A percentile compares a stretch with the other conserved stretches of the same genome.
Conservation (phyloP, 331 rosid species). For the Saraca asoca region DNA sequence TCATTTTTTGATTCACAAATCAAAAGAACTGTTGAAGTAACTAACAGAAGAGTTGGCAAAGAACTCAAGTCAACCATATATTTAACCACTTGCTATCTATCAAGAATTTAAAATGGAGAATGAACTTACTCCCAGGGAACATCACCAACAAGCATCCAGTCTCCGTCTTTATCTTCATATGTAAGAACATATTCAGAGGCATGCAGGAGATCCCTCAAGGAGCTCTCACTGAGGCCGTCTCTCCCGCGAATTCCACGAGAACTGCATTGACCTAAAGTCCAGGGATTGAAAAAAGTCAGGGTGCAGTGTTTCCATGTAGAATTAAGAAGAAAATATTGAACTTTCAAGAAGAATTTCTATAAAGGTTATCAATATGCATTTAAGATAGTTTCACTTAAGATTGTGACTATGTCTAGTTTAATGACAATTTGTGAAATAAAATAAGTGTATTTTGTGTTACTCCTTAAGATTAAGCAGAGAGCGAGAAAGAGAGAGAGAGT, state of each 20-base stretch:
- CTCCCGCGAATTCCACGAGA: constrained; percentile 63
- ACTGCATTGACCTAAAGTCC: constrained; percentile 71
- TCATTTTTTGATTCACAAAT: not conserved
- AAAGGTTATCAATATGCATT: too few relatives aligned
- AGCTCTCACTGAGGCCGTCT: constrained; percentile 78
- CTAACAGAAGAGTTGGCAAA: too few relatives aligned
- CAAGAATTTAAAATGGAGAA: constrained; percentile 7
- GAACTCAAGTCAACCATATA: constrained; percentile 10
- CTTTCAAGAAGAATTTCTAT: too few relatives aligned
- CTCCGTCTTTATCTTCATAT: constrained; percentile 92
- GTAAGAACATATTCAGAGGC: constrained; percentile 89
- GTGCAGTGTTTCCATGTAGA: constrained; percentile 13
- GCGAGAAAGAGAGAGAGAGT: constrained; percentile 29
- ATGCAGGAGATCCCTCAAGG: constrained; percentile 79
- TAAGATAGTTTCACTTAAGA: too few relatives aligned
- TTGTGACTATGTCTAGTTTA: too few relatives aligned
- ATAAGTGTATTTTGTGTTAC: too few relatives aligned
- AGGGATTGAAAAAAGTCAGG: constrained; percentile 27
- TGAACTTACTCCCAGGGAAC: constrained; percentile 94
- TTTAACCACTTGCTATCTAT: constrained; percentile 5
- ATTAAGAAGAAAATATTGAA: not conserved
- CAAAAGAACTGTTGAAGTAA: not conserved
- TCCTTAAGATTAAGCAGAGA: too few relatives aligned
- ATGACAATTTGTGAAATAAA: too few relatives aligned
- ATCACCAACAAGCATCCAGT: constrained; percentile 99